These are phyloP conservation scores for Trichoderma gracile DNA, from an alignment of 2,329 filamentous ascomycete species.

Conservation along the genomic window DNA sequence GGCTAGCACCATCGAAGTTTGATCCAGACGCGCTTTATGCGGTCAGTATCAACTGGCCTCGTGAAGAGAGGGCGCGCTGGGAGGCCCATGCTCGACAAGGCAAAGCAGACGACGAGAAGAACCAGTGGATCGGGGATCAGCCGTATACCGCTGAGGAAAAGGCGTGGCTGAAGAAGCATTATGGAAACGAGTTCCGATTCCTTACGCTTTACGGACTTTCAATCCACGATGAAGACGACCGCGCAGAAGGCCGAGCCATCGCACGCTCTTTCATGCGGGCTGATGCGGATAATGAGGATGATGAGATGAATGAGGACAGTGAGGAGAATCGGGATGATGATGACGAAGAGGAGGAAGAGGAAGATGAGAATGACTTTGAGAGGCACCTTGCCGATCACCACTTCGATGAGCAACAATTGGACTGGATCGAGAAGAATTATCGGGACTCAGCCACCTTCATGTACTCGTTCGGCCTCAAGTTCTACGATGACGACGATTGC, in stretches of 20 bases:
- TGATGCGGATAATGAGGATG: neutral
- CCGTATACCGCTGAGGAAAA: neutral
- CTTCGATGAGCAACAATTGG: neutral
- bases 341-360: neutral
- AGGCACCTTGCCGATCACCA: neutral
- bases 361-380: neutral
- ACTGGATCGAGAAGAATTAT: neutral
- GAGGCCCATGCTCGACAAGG: neutral
- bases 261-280: neutral
- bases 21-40: neutral
- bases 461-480: neutral
- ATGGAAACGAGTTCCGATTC: neutral
- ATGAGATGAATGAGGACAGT: neutral
- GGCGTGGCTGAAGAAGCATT: neutral
- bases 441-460: neutral
- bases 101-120: neutral
- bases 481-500: neutral
- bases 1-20: neutral
- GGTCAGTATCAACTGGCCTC: neutral
- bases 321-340: neutral
- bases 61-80: neutral
- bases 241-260: neutral
- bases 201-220: neutral
- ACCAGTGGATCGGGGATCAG: neutral
- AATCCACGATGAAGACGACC: constrained; percentile 7